phyloP scores from a whole-genome alignment of 2,329 filamentous ascomycete genomes.

The Annulohypoxylon truncatum region DNA sequence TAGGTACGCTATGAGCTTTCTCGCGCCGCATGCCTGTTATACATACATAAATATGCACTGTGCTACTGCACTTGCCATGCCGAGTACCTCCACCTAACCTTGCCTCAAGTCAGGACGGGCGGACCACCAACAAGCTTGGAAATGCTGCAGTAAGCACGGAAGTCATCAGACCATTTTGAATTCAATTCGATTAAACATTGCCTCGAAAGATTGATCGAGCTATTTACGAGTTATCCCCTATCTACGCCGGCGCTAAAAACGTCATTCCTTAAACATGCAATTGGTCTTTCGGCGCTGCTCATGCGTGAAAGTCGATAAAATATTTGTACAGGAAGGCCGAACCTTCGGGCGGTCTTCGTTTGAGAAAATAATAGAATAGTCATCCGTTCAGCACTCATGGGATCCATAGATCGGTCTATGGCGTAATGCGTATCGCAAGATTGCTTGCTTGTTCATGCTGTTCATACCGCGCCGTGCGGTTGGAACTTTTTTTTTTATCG shows the following conservation, averaged over 20 bases:
- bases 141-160: constrained; percentile 6
- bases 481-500: constrained; percentile 1
- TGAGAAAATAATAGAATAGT: constrained; percentile 21
- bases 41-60: constrained; percentile 13
- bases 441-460: constrained; percentile 26
- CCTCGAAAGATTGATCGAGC: constrained; percentile 41
- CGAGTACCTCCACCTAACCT: background rate
- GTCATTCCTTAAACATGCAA: constrained; percentile 36
- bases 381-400: constrained; percentile 21
- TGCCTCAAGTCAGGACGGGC: constrained; percentile 1
- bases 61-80: constrained; percentile 2
- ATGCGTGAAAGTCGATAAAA: constrained; percentile 31
- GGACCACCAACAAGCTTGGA: constrained; percentile 11
- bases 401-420: constrained; percentile 3
- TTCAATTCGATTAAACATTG: constrained; percentile 43
- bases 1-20: constrained; percentile 1
- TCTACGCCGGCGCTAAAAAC: constrained; percentile 41
- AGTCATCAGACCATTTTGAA: constrained; percentile 14
- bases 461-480: constrained; percentile 4
- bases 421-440: constrained; percentile 19
- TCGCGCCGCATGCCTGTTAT: background rate
- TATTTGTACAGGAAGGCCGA: constrained; percentile 35
- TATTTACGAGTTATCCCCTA: constrained; percentile 38
- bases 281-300: constrained; percentile 25
- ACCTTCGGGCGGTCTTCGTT: constrained; percentile 12